Percentiles rank a stretch among this genome's conserved stretches.
These are phyloP conservation scores for Pythium sp. DNA, from an alignment of 352 stramenopile species.

Conservation along the genomic window DNA sequence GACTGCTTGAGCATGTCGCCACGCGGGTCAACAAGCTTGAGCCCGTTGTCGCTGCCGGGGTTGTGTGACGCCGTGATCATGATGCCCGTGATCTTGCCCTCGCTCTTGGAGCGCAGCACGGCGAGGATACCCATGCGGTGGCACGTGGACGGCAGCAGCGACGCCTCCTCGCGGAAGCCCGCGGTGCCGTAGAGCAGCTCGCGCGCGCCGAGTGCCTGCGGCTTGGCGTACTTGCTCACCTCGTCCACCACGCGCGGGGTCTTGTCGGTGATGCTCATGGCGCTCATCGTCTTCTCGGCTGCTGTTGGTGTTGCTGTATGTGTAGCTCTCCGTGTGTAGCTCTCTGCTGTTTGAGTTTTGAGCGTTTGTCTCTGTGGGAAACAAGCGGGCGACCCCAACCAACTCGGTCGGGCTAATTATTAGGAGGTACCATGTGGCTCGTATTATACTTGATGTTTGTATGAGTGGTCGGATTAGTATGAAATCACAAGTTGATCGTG, in stretches of 20 bases:
- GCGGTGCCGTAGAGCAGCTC: conserved; percentile 92
- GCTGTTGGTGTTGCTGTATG: background rate
- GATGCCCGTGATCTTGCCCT: conserved; percentile 84
- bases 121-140: conserved; percentile 91
- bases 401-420: conserved; percentile 4
- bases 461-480: background rate
- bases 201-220: conserved; percentile 33
- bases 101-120: conserved; percentile 74
- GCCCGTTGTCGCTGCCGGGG: conserved; percentile 87
- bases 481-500: conserved; percentile 11
- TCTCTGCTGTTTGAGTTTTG: background rate
- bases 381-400: background rate
- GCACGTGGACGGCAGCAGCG: conserved; percentile 88
- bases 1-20: conserved; percentile 90
- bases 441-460: background rate
- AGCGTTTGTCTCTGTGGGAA: background rate
- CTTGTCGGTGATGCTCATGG: conserved; percentile 68
- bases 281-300: conserved; percentile 25
- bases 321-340: background rate
- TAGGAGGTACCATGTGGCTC: background rate
- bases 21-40: conserved; percentile 94
- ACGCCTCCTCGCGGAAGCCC: conserved; percentile 93
- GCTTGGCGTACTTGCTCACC: conserved; percentile 64
- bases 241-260: conserved; percentile 79
- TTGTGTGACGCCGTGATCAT: conserved; percentile 97